These are phyloP conservation scores for Termitomyces sp. DNA, from an alignment of 1,284 basidiomycete genomes.

Conservation along the genomic window DNA sequence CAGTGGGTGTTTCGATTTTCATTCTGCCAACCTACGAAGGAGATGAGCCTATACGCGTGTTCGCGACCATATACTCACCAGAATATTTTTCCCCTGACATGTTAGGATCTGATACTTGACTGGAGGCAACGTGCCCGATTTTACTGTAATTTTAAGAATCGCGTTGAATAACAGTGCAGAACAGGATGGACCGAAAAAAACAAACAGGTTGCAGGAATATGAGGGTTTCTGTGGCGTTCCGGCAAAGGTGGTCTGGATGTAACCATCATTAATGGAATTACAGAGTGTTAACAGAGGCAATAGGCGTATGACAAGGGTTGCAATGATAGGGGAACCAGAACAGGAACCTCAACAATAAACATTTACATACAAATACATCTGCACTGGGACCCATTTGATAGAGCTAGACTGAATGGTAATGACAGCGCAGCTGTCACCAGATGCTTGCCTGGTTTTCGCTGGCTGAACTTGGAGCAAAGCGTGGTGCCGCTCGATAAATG, in stretches of 20 bases:
- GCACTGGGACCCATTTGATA: conserved; percentile 79
- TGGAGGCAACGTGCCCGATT: conserved; percentile 38
- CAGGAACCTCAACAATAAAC: conserved; percentile 23
- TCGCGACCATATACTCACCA: conserved; percentile 44
- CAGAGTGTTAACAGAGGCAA: conserved; percentile 16
- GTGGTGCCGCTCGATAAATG: conserved; percentile 87
- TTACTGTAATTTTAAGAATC: conserved; percentile 23
- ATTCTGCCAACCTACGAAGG: conserved; percentile 72
- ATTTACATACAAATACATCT: conserved; percentile 28
- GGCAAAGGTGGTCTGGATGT: conserved; percentile 37
- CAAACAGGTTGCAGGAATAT: conserved; percentile 32
- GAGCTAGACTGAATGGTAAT: conserved; percentile 85
- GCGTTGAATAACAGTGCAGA: conserved; percentile 6
- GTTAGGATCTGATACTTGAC: conserved; percentile 85
- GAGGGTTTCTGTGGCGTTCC: conserved; percentile 34
- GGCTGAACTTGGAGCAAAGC: conserved; percentile 42
- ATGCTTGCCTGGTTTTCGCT: conserved; percentile 46
- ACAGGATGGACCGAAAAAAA: conserved; percentile 6
- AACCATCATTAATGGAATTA: conserved; percentile 16
- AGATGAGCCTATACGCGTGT: conserved; percentile 9
- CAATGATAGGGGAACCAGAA: conserved; percentile 16
- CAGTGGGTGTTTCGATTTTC: conserved; percentile 82
- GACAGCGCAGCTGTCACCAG: conserved; percentile 74
- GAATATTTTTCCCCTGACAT: conserved; percentile 78
- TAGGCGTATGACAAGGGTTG: conserved; percentile 6